phyloP scores from a whole-genome alignment of 805 yeast genomes.

The Ogataea nonfermentans region DNA sequence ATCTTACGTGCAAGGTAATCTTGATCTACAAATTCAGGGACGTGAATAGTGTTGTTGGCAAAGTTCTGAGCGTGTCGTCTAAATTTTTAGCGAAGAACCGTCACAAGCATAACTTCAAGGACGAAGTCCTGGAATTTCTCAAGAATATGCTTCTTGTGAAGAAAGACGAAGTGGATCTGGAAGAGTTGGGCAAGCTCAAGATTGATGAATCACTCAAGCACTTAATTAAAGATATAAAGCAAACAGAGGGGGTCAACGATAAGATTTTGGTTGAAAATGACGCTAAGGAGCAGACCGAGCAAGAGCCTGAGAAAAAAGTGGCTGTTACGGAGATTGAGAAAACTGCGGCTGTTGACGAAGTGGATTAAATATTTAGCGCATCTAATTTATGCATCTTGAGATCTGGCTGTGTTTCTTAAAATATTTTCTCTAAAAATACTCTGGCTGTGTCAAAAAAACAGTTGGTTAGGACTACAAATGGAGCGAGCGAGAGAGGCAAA shows the following conservation, averaged over 20 bases:
- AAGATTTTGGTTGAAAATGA: neutral
- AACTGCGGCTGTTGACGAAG: neutral
- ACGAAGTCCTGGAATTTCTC: constrained; percentile 34
- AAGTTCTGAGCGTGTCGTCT: constrained; percentile 28
- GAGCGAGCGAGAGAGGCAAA: constrained; percentile 7
- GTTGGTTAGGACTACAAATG: neutral
- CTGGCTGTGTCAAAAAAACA: constrained; percentile 7
- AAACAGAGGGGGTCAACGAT: constrained; percentile 2
- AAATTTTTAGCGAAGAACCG: constrained; percentile 26
- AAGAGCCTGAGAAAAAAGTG: neutral
- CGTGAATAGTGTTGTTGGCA: constrained; percentile 26
- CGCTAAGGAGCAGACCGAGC: neutral
- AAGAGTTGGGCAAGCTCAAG: constrained; percentile 22
- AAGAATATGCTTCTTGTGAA: constrained; percentile 34
- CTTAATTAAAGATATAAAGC: constrained; percentile 18
- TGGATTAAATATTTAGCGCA: neutral
- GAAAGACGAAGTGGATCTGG: constrained; percentile 26
- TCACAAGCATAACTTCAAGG: constrained; percentile 27
- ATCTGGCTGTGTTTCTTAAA: neutral
- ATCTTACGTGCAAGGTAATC: constrained; percentile 58
- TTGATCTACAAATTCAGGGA: constrained; percentile 32
- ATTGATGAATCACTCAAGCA: constrained; percentile 27
- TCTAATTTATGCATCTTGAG: no score
- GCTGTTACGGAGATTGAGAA: constrained; percentile 1
- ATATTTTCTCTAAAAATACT: neutral